These are phyloP conservation scores for Colletotrichum nymphaeae DNA, from an alignment of 2,329 filamentous ascomycete genomes.

Conservation along the genomic window DNA sequence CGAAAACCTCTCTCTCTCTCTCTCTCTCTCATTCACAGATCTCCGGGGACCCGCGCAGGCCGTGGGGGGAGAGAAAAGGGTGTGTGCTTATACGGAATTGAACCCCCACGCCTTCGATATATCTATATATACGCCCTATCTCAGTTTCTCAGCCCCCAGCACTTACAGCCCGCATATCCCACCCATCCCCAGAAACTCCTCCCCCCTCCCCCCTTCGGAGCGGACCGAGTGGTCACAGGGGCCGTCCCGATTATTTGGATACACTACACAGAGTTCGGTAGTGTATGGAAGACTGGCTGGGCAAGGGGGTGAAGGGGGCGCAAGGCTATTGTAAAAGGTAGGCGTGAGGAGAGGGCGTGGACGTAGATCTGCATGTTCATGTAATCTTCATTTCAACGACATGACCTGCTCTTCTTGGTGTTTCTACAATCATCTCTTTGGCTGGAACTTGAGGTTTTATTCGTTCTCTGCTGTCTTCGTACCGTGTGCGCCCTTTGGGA, in stretches of 20 bases:
- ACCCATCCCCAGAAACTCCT: too few species aligned
- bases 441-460: neutral
- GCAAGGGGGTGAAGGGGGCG: too few species aligned
- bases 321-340: too few species aligned
- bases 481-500: too few species aligned
- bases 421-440: neutral
- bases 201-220: too few species aligned
- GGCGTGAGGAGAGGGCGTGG: neutral
- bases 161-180: neutral
- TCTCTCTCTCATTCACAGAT: neutral
- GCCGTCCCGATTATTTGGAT: neutral
- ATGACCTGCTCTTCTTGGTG: neutral
- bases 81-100: neutral
- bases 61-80: neutral
- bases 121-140: too few species aligned
- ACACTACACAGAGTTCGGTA: neutral
- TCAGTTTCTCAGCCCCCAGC: neutral
- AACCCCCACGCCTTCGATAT: conserved; percentile 2
- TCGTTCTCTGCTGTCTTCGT: neutral
- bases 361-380: neutral
- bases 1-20: neutral
- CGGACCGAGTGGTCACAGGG: conserved; percentile 12
- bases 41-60: neutral
- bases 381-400: neutral
- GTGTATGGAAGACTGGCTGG: neutral